Percentiles rank a stretch among this genome's conserved stretches.
Conservation (phyloP, 345 rosid genomes). For the Camelina sativa region DNA sequence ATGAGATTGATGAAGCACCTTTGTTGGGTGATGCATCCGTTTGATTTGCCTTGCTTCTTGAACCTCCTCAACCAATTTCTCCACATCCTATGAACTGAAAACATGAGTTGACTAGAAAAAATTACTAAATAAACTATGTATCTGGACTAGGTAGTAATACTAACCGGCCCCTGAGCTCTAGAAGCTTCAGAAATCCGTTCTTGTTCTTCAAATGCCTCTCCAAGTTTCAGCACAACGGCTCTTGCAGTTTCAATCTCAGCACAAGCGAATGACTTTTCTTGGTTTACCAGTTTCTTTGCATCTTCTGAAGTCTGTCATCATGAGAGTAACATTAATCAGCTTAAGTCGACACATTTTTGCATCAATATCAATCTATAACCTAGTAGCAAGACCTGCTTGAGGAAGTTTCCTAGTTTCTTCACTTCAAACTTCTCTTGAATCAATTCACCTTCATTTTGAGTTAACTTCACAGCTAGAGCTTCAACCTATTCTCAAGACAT, state of each 20-base stretch:
- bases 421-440: constrained; percentile 99
- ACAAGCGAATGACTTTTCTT: constrained; percentile 97
- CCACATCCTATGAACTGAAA: constrained; percentile 60
- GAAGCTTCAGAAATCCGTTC: constrained; percentile 67
- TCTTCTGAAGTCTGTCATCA: constrained; percentile 87
- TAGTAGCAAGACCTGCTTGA: constrained; percentile 67
- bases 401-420: constrained; percentile 89
- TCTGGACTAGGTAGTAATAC: constrained; percentile 6
- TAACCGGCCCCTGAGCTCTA: constrained; percentile 59
- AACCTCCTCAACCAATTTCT: constrained; percentile 77
- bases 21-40: constrained; percentile 89
- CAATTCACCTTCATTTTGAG: constrained; percentile 97
- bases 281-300: constrained; percentile 94
- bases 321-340: constrained; percentile 3
- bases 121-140: neutral
- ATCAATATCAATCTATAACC: neutral
- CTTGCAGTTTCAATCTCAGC: constrained; percentile 99
- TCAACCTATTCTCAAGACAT: constrained; percentile 63
- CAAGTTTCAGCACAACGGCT: constrained; percentile 88
- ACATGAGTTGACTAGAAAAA: constrained; percentile 19
- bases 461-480: constrained; percentile 94
- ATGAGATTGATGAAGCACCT: constrained; percentile 52
- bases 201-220: constrained; percentile 93
- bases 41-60: constrained; percentile 90
- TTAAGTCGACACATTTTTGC: neutral